Evolutionary conservation across 2,329 filamentous ascomycete species (phyloP), one percentile per base, ranked within the genome.

Genomic region (Onygenales sp.): DNA sequence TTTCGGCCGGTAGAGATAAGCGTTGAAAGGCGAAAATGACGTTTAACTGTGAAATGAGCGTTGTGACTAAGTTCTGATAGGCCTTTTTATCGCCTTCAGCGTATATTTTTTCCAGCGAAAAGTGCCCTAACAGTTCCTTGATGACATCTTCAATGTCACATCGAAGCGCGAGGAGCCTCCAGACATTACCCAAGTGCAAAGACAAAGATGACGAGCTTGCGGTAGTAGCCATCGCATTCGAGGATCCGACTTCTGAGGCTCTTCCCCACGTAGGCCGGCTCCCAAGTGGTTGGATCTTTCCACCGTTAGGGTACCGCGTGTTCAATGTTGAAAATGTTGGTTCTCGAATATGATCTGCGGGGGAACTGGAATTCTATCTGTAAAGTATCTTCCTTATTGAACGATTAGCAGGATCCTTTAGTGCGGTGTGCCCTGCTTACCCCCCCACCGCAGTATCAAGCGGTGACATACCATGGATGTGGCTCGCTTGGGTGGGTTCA

Each of bases 71-170:
- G 32, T 62, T 60, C 52, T 72, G 70, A 57, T 72, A 71, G 2
- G 61, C 59, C 31, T 66, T 62, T 27, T 67, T 64, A 47, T 67
- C 62, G 27, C 60, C 56, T 17, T 69, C 63, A 7, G 67, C 60
- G 53, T 74, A 72, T 37, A 74, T 67, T 56, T 66, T 71, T 53
- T 74, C 71, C 14, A 74, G 61, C 7, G 70, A 70, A 57, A 74
- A 74, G n/a, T 65, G 62, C 31, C 71, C 71, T 7, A 74, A 62
- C n/a, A 72, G 60, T 58, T 73, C 70, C 9, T 71, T 54, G 40
- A 74, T 64, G 47, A 74, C 69, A 58, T 69, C 67, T 57, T 74
- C 70, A 53, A 71, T 58, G 54, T 74, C 70, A 56, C 67, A 68
- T 37, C 71, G 67, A 17, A 73, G 66, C 4, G 65, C 62, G 31